These are phyloP conservation scores for Cercospora sesami DNA, from an alignment of 2,329 filamentous ascomycete genomes.

Conservation along the genomic window DNA sequence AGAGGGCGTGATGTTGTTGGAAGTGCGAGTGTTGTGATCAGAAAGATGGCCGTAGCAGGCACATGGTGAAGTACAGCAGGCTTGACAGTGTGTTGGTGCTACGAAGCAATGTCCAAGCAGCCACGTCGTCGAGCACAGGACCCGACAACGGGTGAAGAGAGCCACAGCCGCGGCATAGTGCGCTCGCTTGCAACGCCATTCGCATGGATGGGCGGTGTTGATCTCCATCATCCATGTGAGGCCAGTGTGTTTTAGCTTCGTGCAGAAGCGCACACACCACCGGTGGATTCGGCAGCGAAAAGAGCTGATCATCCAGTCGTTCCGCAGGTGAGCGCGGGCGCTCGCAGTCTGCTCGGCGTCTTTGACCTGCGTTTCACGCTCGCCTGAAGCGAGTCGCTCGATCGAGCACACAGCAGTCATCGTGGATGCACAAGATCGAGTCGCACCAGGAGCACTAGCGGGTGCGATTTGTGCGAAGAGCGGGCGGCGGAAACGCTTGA, in stretches of 20 bases:
- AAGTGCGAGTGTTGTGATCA: not conserved
- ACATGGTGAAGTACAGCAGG: slow-evolving; percentile 21
- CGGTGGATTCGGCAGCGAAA: slow-evolving; percentile 16
- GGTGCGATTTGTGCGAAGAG: slow-evolving; percentile 9
- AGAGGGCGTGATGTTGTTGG: slow-evolving; percentile 2
- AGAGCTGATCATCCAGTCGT: not conserved
- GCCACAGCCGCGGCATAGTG: slow-evolving; percentile 26
- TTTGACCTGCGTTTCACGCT: slow-evolving; percentile 13
- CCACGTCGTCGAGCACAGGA: slow-evolving; percentile 16
- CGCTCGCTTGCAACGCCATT: slow-evolving; percentile 17
- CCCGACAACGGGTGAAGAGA: slow-evolving; percentile 24
- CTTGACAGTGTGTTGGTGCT: slow-evolving; percentile 27
- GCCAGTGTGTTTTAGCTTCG: slow-evolving; percentile 4
- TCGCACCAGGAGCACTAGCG: slow-evolving; percentile 14
- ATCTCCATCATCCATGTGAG: slow-evolving; percentile 24
- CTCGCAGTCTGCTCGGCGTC: not conserved
- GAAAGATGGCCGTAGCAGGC: slow-evolving; percentile 8
- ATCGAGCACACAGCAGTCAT: slow-evolving; percentile 10
- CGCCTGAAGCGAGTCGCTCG: not conserved
- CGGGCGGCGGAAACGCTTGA: slow-evolving; percentile 22
- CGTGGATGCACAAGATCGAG: slow-evolving; percentile 17
- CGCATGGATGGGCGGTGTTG: slow-evolving; percentile 12
- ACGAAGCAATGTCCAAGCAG: slow-evolving; percentile 22
- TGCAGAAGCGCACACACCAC: slow-evolving; percentile 14
- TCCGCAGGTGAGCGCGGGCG: not conserved